Conservation (phyloP, 192 early-diverging fungal genomes). For the Rhizophagus prolifer region DNA sequence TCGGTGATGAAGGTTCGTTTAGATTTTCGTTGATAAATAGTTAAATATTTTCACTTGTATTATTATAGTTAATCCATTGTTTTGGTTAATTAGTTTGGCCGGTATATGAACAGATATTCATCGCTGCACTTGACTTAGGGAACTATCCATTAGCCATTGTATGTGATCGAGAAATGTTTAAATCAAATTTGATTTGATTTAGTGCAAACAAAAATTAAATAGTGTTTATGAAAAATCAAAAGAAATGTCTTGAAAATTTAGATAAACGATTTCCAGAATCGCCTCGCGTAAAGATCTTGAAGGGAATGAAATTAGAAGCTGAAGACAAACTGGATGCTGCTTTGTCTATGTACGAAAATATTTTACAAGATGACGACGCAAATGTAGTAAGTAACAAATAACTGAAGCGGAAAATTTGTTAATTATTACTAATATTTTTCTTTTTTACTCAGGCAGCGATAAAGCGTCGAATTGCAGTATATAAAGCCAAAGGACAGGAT, state of each 20-base stretch:
- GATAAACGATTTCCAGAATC: constrained; percentile 65
- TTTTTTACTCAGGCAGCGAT: constrained; percentile 46
- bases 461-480: constrained; percentile 78
- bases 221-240: background rate
- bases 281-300: constrained; percentile 67
- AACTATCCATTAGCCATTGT: constrained; percentile 64
- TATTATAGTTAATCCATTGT: background rate
- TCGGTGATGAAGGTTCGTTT: constrained; percentile 44
- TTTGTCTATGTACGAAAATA: constrained; percentile 66
- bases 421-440: background rate
- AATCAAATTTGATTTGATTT: background rate
- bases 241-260: constrained; percentile 62
- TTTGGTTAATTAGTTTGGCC: constrained; percentile 55
- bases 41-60: background rate
- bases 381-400: constrained; percentile 57
- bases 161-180: background rate
- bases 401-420: background rate
- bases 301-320: constrained; percentile 81
- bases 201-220: background rate
- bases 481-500: constrained; percentile 64
- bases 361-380: constrained; percentile 73
- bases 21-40: background rate
- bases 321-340: constrained; percentile 70
- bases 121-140: constrained; percentile 78
- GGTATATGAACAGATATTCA: constrained; percentile 78